phyloP scores from a whole-genome alignment of 352 stramenopile species.

The Phytophthora nicotianae region DNA sequence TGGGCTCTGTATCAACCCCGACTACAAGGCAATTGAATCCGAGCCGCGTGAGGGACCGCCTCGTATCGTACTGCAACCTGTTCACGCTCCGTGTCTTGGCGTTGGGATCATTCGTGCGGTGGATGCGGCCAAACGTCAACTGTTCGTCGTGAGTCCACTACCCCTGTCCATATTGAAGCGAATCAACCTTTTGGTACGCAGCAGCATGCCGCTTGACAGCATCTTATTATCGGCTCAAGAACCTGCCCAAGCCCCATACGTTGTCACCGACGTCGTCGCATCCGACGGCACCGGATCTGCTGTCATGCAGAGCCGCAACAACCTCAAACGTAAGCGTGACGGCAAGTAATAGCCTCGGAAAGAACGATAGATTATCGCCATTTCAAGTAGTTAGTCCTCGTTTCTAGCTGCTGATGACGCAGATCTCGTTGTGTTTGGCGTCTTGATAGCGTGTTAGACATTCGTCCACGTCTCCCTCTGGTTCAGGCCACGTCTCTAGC shows the following conservation, averaged over 20 bases:
- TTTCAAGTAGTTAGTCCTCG: conserved; percentile 3
- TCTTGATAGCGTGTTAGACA: conserved; percentile 46
- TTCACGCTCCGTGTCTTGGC: conserved; percentile 68
- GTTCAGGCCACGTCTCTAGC: conserved; percentile 35
- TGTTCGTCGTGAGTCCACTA: conserved; percentile 78
- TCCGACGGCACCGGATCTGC: conserved; percentile 76
- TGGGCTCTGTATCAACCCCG: conserved; percentile 71
- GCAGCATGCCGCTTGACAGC: conserved; percentile 61
- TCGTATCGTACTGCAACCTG: conserved; percentile 58
- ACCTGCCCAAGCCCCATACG: conserved; percentile 58
- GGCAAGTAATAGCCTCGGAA: conserved; percentile 27
- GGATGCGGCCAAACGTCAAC: conserved; percentile 51
- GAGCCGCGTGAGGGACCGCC: conserved; percentile 33
- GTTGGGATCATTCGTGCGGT: conserved; percentile 72
- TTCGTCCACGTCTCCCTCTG: conserved; percentile 42
- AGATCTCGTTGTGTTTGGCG: conserved; percentile 51
- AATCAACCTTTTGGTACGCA: conserved; percentile 79
- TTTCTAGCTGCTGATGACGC: conserved; percentile 54
- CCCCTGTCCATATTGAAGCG: conserved; percentile 49
- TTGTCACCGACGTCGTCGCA: conserved; percentile 70
- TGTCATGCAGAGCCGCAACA: conserved; percentile 88
- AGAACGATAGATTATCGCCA: conserved; percentile 26
- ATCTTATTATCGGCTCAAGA: conserved; percentile 58
- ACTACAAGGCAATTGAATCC: conserved; percentile 30
- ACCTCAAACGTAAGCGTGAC: conserved; percentile 87